Conservation (phyloP, 768 basidiomycete species). For the Boletus sensibilis region DNA sequence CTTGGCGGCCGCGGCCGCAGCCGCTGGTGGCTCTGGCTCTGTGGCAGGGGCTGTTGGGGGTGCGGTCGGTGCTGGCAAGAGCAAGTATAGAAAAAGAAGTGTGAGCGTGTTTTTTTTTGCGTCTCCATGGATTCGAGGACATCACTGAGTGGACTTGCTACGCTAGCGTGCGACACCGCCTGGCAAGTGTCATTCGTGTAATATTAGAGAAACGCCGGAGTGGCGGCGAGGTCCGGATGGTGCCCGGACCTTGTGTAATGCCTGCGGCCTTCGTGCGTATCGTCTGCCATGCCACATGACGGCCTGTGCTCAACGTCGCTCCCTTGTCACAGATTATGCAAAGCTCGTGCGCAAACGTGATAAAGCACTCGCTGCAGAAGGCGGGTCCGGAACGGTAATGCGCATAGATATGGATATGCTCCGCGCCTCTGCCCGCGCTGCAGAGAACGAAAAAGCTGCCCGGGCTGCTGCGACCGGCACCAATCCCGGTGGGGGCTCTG, state of each 20-base stretch:
- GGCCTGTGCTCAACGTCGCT: too few relatives aligned
- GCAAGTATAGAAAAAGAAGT: slow-evolving; percentile 82
- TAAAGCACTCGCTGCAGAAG: slow-evolving; percentile 55
- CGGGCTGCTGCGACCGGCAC: slow-evolving; percentile 30
- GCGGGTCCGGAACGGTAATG: slow-evolving; percentile 41
- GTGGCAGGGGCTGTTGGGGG: slow-evolving; percentile 31
- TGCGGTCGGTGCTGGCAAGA: slow-evolving; percentile 44
- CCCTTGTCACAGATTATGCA: slow-evolving; percentile 59
- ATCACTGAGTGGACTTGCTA: slow-evolving; percentile 27
- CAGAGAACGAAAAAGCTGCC: slow-evolving; percentile 38
- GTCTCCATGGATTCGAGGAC: background rate
- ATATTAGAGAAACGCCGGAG: slow-evolving; percentile 86
- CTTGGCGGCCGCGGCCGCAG: slow-evolving; percentile 48
- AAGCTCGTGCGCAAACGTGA: slow-evolving; percentile 80
- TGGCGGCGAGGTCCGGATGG: slow-evolving; percentile 86
- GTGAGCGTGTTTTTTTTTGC: slow-evolving; percentile 46
- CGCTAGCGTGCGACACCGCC: slow-evolving; percentile 79
- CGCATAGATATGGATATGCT: slow-evolving; percentile 75
- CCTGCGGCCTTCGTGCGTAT: slow-evolving; percentile 72
- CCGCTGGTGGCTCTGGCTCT: slow-evolving; percentile 34
- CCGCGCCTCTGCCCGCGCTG: slow-evolving; percentile 67
- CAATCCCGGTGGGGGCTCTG: slow-evolving; percentile 20
- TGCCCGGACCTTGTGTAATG: slow-evolving; percentile 80
- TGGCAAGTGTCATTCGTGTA: slow-evolving; percentile 85
- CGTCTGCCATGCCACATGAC: background rate